Conservation (phyloP, 192 early-diverging fungal genomes). For the Rhizophagus sp. region DNA sequence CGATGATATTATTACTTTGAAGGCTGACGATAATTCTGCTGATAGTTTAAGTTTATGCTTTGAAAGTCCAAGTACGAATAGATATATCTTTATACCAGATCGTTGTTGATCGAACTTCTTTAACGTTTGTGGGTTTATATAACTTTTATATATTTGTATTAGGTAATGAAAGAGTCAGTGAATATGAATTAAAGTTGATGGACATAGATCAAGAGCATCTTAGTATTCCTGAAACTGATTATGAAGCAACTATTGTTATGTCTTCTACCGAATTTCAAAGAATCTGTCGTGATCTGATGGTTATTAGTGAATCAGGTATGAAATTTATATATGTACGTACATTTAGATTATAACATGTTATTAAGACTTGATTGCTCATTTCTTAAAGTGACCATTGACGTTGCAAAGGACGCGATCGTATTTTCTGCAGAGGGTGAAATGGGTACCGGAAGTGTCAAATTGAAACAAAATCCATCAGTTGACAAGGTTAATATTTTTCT, state of each 20-base stretch:
- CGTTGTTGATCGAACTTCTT: neutral
- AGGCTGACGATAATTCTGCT: slow-evolving; percentile 79
- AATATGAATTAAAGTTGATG: slow-evolving; percentile 98
- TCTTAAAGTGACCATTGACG: slow-evolving; percentile 76
- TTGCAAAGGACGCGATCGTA: slow-evolving; percentile 91
- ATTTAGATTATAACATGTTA: no score
- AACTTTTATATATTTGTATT: neutral
- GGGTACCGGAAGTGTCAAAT: slow-evolving; percentile 78
- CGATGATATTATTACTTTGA: slow-evolving; percentile 90
- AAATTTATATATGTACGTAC: neutral
- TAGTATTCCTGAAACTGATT: slow-evolving; percentile 92
- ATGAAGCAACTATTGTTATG: slow-evolving; percentile 90
- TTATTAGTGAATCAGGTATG: slow-evolving; percentile 82
- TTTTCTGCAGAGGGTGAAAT: slow-evolving; percentile 88
- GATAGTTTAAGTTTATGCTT: slow-evolving; percentile 80
- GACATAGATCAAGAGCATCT: slow-evolving; percentile 96
- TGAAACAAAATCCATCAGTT: slow-evolving; percentile 75
- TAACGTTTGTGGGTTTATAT: neutral
- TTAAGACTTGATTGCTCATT: no score
- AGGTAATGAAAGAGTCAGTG: slow-evolving; percentile 70
- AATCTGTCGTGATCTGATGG: slow-evolving; percentile 84
- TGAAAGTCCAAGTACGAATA: slow-evolving; percentile 60
- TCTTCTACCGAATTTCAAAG: slow-evolving; percentile 87
- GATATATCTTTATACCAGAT: neutral
- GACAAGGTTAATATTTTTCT: slow-evolving; percentile 58